Evolutionary conservation across 768 basidiomycete species (phyloP), one percentile per base, ranked within the genome.

Genomic region (Suillus plorans): DNA sequence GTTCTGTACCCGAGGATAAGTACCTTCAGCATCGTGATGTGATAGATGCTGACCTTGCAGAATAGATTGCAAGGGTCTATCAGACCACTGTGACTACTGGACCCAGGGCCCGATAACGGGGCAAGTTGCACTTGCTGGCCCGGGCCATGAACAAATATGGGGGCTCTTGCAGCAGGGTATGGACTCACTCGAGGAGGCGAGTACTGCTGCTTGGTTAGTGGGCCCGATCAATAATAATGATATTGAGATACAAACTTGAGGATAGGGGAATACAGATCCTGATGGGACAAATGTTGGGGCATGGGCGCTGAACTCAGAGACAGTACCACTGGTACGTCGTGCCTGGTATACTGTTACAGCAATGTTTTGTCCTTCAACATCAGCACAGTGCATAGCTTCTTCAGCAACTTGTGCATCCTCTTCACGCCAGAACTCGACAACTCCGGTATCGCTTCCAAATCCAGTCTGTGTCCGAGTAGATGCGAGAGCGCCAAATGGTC

Each of bases 41-140:
- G 18, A 9, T 13, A 39, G 42, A 31, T 10, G n/a, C 42, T 50
- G 64, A 91, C 91, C 82, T 94, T 94, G 83, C 90, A 92, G 76
- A 95, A 95, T 56, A 95, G 77, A 73, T 94, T 94, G 81, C 92
- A 95, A 0, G 94, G 93, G 76, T 94, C 93, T 66, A 94, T 94
- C 34, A 95, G 81, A 22, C 94, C 94, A 67, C 91, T 93, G 71
- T 94, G 91, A 71, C 91, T 94, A 62, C 69, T 85, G 42, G 91
- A 88, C n/a, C 92, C 91, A 45, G 90, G 92, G 4, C 92, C 92
- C 22, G 69, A 66, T 56, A 84, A 60, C 16, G 93, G 94, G 1
- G 93, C 92, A 9, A 89, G 82, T 74, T 95, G 92, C 41, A 95
- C 92, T 74, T 94, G 93, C 73, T 95, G 94, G 4, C 94, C 94